A percentile compares a stretch with the other conserved stretches of the same genome.
Conservation (phyloP, 495 filamentous ascomycete genomes). For the Penicillium taxi region DNA sequence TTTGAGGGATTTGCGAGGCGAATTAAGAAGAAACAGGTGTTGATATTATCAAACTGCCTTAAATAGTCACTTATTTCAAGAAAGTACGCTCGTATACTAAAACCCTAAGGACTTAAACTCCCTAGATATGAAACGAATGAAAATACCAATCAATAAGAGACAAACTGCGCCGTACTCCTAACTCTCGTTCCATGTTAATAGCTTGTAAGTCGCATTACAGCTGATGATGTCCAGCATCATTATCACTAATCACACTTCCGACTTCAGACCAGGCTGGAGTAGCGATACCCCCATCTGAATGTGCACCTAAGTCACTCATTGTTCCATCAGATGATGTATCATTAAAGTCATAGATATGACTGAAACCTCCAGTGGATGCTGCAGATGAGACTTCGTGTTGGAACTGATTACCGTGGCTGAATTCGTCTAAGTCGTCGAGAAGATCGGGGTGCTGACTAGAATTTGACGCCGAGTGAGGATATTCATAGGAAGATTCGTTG, state of each 20-base stretch:
- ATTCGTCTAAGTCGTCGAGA: constrained; percentile 7
- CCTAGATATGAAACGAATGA: too few species aligned
- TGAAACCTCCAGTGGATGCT: constrained; percentile 32
- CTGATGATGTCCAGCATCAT: constrained; percentile 31
- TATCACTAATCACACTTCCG: constrained; percentile 60
- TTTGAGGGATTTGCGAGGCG: too few species aligned
- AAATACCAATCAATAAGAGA: too few species aligned
- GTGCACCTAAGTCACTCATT: constrained; percentile 54
- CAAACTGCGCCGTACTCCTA: too few species aligned
- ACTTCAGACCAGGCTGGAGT: constrained; percentile 75
- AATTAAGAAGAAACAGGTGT: too few species aligned
- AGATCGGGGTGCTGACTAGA: constrained; percentile 17
- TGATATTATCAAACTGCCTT: too few species aligned
- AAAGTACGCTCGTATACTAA: too few species aligned
- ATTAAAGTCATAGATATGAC: constrained; percentile 22
- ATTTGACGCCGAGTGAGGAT: constrained; percentile 26
- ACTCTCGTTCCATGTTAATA: background rate
- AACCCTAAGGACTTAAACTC: too few species aligned
- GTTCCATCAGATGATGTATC: constrained; percentile 46
- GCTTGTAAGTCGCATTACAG: constrained; percentile 5
- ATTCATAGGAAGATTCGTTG: constrained; percentile 22
- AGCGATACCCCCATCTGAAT: constrained; percentile 39
- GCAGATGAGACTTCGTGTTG: constrained; percentile 27
- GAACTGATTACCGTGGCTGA: constrained; percentile 8
- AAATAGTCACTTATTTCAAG: too few species aligned